Conservation (phyloP, 352 stramenopile species). For the Phytophthora pisi region DNA sequence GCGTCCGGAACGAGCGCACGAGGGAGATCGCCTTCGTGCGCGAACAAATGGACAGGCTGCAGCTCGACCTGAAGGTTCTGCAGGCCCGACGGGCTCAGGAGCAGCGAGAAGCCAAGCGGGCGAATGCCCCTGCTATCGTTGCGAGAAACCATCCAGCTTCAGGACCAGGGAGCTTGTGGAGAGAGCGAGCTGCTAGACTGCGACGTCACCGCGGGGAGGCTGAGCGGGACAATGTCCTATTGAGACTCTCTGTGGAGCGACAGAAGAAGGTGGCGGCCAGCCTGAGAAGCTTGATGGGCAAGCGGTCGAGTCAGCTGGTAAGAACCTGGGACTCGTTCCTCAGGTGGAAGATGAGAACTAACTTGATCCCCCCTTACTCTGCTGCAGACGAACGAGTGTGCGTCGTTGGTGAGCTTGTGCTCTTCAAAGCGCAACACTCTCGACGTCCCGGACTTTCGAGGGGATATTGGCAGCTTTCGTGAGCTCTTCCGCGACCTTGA, state of each 20-base stretch:
- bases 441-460: conserved; percentile 14
- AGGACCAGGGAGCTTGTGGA: neutral
- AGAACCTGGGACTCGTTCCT: neutral
- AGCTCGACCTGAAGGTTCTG: conserved; percentile 50
- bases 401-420: conserved; percentile 9
- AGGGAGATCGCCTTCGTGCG: conserved; percentile 64
- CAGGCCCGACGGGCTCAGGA: conserved; percentile 4
- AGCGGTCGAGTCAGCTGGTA: conserved; percentile 18
- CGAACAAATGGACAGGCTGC: conserved; percentile 55
- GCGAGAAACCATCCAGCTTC: neutral
- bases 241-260: neutral
- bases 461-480: conserved; percentile 26
- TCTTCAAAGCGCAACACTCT: conserved; percentile 15
- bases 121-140: conserved; percentile 4
- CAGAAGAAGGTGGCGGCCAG: neutral
- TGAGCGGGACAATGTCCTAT: neutral
- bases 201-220: neutral
- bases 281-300: neutral
- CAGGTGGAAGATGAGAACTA: neutral
- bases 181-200: neutral
- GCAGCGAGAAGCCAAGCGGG: neutral
- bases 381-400: conserved; percentile 28
- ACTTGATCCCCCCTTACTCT: neutral
- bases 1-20: conserved; percentile 40
- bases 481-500: conserved; percentile 30